phyloP scores from a whole-genome alignment of 1,139 yeast genomes.

The Waltiozyma sp. region DNA sequence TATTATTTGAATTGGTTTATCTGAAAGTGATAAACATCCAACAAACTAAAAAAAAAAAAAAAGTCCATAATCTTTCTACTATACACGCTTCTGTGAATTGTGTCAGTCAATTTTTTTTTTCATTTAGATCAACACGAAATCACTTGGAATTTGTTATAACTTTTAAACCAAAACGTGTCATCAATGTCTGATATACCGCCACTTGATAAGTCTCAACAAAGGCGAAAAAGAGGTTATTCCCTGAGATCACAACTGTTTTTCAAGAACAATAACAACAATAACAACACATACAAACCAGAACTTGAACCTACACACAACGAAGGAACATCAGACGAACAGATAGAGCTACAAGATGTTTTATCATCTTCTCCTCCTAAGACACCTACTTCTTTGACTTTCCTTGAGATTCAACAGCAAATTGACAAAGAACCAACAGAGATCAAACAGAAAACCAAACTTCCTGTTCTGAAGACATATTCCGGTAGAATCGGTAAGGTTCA shows the following conservation, averaged over 20 bases:
- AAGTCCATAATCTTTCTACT: no score
- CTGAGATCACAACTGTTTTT: conserved; percentile 64
- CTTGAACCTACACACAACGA: conserved; percentile 2
- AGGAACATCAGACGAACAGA: conserved; percentile 1
- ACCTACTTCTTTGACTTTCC: neutral
- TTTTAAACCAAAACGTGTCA: no score
- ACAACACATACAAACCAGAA: conserved; percentile 4
- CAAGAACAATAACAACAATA: conserved; percentile 26
- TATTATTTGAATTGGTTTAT: no score
- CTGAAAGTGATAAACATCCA: no score
- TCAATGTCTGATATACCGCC: neutral
- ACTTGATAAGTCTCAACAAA: conserved; percentile 1
- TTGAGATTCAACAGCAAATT: neutral
- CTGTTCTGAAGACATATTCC: conserved; percentile 8
- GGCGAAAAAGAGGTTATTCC: conserved; percentile 60
- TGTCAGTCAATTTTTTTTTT: no score
- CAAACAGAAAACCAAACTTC: neutral
- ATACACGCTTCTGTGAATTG: no score
- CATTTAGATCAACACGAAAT: no score
- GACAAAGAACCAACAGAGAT: neutral
- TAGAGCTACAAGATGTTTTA: conserved; percentile 4
- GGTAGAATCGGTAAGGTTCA: conserved; percentile 17
- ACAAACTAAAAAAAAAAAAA: no score
- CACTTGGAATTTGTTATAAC: no score
- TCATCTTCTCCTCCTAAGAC: no score